Percentiles rank a stretch among this genome's conserved stretches.
phyloP scores from a whole-genome alignment of 257 asterid species.

The Haberlea rhodopensis region DNA sequence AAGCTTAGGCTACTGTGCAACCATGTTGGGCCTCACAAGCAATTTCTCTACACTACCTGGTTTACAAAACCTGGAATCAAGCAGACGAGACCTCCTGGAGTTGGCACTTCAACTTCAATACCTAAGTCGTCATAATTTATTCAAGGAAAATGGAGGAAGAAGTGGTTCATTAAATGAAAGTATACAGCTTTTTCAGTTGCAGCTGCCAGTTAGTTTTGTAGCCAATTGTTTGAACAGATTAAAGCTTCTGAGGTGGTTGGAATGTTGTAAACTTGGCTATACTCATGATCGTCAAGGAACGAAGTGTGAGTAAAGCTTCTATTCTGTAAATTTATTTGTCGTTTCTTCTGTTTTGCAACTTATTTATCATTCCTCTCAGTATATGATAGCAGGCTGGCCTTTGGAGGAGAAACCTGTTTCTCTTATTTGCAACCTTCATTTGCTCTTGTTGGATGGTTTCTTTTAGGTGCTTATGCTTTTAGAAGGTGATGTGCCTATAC shows the following conservation, averaged over 20 bases:
- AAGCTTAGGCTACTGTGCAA: slow-evolving; percentile 69
- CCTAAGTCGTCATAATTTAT: slow-evolving; percentile 37
- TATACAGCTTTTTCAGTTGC: not conserved
- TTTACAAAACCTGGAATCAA: slow-evolving; percentile 60
- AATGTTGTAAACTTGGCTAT: not conserved
- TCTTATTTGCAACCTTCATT: too few relatives aligned
- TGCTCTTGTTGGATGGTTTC: too few relatives aligned
- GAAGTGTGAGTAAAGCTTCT: not conserved
- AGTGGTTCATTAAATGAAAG: not conserved
- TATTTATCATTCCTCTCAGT: too few relatives aligned
- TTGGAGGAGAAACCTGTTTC: too few relatives aligned
- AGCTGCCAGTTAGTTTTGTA: not conserved
- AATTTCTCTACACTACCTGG: slow-evolving; percentile 74
- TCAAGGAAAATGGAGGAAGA: not conserved
- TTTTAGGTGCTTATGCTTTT: too few relatives aligned
- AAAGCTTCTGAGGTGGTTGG: not conserved
- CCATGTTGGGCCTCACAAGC: slow-evolving; percentile 73
- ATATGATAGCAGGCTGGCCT: too few relatives aligned
- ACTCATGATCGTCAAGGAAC: not conserved
- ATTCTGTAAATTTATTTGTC: too few relatives aligned
- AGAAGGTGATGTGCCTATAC: too few relatives aligned
- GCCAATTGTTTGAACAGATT: not conserved
- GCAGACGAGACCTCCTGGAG: slow-evolving; percentile 36
- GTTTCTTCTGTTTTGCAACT: too few relatives aligned
- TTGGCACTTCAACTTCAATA: slow-evolving; percentile 39